These are phyloP conservation scores for Rhynchosporium graminicola DNA, from an alignment of 2,329 filamentous ascomycete genomes.

Conservation along the genomic window DNA sequence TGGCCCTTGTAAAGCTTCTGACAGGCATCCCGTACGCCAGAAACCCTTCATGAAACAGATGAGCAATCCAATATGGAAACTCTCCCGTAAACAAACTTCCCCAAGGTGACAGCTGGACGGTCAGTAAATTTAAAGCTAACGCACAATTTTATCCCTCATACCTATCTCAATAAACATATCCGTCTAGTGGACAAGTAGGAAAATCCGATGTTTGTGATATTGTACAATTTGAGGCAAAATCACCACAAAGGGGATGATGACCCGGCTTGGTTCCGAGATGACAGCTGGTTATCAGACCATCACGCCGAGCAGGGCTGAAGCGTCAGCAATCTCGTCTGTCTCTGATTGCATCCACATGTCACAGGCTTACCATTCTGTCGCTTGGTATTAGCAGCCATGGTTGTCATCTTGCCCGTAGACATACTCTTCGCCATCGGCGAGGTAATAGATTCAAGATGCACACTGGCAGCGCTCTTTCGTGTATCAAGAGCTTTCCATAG, in stretches of 20 bases:
- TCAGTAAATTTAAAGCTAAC: no score
- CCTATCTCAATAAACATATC: no score
- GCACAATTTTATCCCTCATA: no score
- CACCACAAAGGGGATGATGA: neutral
- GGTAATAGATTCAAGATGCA: neutral
- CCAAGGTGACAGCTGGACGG: no score
- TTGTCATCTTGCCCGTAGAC: neutral
- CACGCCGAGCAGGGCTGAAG: neutral
- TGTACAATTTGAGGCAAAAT: neutral
- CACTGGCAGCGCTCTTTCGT: constrained; percentile 1
- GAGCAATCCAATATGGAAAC: no score
- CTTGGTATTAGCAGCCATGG: neutral
- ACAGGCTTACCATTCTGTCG: neutral
- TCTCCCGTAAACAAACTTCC: no score
- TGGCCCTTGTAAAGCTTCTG: no score
- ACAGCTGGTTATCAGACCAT: constrained; percentile 1
- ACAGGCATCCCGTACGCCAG: no score
- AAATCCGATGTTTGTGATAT: neutral
- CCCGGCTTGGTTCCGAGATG: neutral
- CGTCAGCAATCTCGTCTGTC: neutral
- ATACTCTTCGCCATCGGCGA: constrained; percentile 5
- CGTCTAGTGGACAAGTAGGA: no score
- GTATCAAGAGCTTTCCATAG: constrained; percentile 1
- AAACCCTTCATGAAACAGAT: no score
- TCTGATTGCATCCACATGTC: neutral